These are phyloP conservation scores for Rhizopogon salebrosus DNA, from an alignment of 768 basidiomycete genomes.

Conservation along the genomic window DNA sequence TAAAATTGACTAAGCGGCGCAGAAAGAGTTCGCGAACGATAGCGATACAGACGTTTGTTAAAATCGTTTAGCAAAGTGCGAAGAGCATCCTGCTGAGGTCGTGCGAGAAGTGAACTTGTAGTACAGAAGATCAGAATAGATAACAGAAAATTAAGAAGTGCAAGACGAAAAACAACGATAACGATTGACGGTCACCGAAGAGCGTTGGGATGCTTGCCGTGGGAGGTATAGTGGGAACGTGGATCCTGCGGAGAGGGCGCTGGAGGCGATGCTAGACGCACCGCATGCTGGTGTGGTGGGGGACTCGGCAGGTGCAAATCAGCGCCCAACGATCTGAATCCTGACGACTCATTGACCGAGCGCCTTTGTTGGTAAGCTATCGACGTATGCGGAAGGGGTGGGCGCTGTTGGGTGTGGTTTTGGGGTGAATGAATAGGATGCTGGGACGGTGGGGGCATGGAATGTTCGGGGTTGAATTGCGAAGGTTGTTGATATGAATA, in stretches of 20 bases:
- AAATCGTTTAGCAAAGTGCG: conserved; percentile 19
- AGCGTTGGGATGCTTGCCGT: conserved; percentile 44
- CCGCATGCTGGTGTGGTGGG: conserved; percentile 31
- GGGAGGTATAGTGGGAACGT: conserved; percentile 32
- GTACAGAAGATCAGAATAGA: conserved; percentile 14
- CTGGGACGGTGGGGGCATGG: conserved; percentile 38
- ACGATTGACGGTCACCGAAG: conserved; percentile 34
- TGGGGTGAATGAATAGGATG: conserved; percentile 31
- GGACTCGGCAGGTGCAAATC: conserved; percentile 48
- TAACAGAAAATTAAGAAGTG: conserved; percentile 12
- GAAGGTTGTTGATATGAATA: conserved; percentile 49
- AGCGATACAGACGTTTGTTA: conserved; percentile 27
- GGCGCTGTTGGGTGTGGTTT: conserved; percentile 29
- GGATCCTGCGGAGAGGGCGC: conserved; percentile 31
- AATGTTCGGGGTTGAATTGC: conserved; percentile 36
- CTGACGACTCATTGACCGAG: conserved; percentile 52
- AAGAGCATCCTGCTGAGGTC: conserved; percentile 26
- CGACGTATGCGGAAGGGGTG: conserved; percentile 37
- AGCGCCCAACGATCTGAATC: conserved; percentile 41
- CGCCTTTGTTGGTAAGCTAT: conserved; percentile 52
- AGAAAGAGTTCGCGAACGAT: conserved; percentile 19
- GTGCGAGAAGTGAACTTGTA: conserved; percentile 14
- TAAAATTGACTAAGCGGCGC: conserved; percentile 23
- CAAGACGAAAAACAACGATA: conserved; percentile 7
- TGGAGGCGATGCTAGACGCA: conserved; percentile 42